Base-by-base conservation (phyloP, 106 monocot genomes). In the Vanilla planifolia region DNA sequence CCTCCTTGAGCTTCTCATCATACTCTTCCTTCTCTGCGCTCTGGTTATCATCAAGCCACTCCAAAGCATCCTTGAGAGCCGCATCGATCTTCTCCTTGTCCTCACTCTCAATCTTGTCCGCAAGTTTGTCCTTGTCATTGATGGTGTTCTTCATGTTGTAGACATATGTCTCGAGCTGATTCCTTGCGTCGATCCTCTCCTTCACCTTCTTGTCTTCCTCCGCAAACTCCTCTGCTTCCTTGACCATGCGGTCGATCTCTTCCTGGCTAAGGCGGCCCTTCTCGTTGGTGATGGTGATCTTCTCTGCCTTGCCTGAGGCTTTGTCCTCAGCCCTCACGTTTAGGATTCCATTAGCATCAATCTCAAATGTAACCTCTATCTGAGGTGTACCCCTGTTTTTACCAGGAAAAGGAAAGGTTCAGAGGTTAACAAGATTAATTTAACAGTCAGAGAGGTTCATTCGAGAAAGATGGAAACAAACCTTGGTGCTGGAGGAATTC, bases 221-320 rank as follows among this genome's bases (percentile, higher is more conserved):
- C 2, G 71, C 63, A 13, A 71, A 71, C 9, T 63, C 71, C 41
- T 62, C 62, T 0, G 63, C 71, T 33, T 71, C 62, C 10, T 42
- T 51, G 9, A 71, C 63, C 63, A 71, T 71, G 13, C 62, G 52
- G 0, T 63, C 72, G 4, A 63, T 63, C 33, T 64, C 63, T 10
- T 71, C 71, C 8, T 55, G 63, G 37, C 56, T 63, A 15, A 72
- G 36, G 4, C 63, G 63, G 22, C 78, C 81, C 61, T 81, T 78
- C 9, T 82, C 82, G 24, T 79, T 79, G 48, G 79, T 76, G 69
- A 88, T 87, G 58, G 79, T 82, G 57, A 87, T 87, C 75, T 78
- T 81, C 48, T 82, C 75, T 0, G 75, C 59, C 17, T 67, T 71
- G 26, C 79, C 83, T 2, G 75, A 66, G 28, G 39, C 82, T 27